These are phyloP conservation scores for Paecilomyces niveus DNA, from an alignment of 2,329 filamentous ascomycete species.

Conservation along the genomic window DNA sequence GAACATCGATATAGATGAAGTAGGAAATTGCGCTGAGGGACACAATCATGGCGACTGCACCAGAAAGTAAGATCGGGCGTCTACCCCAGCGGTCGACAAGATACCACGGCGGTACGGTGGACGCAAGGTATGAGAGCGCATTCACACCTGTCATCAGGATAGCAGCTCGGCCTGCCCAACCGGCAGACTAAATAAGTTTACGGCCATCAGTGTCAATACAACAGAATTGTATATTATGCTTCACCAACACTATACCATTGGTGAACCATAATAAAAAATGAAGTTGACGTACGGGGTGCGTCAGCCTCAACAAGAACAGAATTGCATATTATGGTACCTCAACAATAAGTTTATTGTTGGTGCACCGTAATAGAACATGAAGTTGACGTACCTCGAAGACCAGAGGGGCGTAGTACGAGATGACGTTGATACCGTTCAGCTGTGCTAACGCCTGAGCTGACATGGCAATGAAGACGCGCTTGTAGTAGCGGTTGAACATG, in stretches of 20 bases:
- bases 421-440: constrained; percentile 98
- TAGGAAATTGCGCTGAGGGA: constrained; percentile 88
- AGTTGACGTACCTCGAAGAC: constrained; percentile 61
- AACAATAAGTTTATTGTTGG: no score
- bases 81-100: constrained; percentile 89
- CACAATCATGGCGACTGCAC: constrained; percentile 81
- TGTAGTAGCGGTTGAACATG: constrained; percentile 91
- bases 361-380: no score
- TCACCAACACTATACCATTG: no score
- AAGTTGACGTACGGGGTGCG: no score
- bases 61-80: constrained; percentile 79
- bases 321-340: no score
- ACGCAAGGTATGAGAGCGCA: constrained; percentile 80
- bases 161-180: constrained; percentile 85
- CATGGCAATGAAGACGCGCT: constrained; percentile 96
- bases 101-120: constrained; percentile 95
- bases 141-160: constrained; percentile 98
- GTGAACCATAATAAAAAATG: no score
- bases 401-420: constrained; percentile 94
- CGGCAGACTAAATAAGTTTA: constrained; percentile 53
- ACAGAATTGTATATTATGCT: no score
- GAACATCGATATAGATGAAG: constrained; percentile 82
- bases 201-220: no score
- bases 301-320: no score
- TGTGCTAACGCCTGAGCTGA: constrained; percentile 93